A percentile compares a stretch with the other conserved stretches of the same genome.
phyloP scores from a whole-genome alignment of 1,284 basidiomycete species.

The Vanrija sp. region DNA sequence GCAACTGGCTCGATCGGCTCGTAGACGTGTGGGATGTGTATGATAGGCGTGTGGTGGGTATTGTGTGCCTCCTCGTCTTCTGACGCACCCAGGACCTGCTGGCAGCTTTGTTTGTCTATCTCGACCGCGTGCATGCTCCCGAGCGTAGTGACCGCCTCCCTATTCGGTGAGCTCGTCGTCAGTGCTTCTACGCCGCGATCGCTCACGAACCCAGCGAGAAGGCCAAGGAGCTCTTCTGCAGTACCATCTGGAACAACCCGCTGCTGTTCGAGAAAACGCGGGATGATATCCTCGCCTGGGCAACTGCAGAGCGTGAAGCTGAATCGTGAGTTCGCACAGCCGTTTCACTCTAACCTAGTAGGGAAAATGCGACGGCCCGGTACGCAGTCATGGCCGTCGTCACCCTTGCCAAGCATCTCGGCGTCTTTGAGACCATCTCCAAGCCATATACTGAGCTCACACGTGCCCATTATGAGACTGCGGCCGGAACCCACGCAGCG shows the following conservation, averaged over 20 bases:
- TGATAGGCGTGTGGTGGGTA: constrained; percentile 28
- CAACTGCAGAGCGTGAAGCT: constrained; percentile 56
- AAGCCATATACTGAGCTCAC: constrained; percentile 28
- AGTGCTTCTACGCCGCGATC: neutral
- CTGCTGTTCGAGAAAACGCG: constrained; percentile 54
- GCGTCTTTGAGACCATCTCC: constrained; percentile 20
- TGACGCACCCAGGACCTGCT: constrained; percentile 28
- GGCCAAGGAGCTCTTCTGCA: constrained; percentile 55
- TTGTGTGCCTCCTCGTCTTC: neutral
- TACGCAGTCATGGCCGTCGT: constrained; percentile 6
- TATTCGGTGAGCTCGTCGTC: constrained; percentile 27
- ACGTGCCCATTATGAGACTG: constrained; percentile 20
- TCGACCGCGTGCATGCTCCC: constrained; percentile 41
- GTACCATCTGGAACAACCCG: constrained; percentile 56
- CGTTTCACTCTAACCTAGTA: constrained; percentile 2
- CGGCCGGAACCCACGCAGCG: constrained; percentile 9
- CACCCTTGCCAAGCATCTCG: constrained; percentile 19
- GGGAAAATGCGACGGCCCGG: neutral
- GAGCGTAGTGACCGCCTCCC: constrained; percentile 24
- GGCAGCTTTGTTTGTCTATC: constrained; percentile 42
- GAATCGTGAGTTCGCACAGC: constrained; percentile 38
- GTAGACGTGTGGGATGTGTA: constrained; percentile 28
- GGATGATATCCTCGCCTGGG: constrained; percentile 58
- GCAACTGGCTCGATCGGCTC: constrained; percentile 27
- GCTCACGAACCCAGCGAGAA: constrained; percentile 7